Evolutionary conservation across 139 green algal species (phyloP), one percentile per base, ranked within the genome.

Genomic region (Edaphochlamys debaryana): DNA sequence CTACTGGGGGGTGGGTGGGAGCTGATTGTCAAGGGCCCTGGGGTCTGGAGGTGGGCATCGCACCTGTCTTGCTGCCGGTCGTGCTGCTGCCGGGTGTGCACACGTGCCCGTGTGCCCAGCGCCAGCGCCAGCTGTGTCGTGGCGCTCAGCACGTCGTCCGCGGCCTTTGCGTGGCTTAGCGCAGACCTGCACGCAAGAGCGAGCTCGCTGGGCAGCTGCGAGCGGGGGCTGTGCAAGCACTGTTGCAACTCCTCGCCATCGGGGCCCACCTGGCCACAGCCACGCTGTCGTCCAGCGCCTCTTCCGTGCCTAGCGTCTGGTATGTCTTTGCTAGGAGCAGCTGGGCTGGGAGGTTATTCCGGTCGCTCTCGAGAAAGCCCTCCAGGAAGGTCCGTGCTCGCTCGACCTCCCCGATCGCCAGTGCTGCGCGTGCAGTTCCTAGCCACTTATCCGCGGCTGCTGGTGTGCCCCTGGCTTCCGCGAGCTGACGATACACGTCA

Each of bases 11-110:
- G n/a, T n/a, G n/a, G n/a, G n/a, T n/a, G n/a, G n/a, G n/a, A n/a
- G n/a, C n/a, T n/a, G n/a, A n/a, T n/a, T n/a, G n/a, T n/a, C n/a
- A n/a, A n/a, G n/a, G n/a, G n/a, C n/a, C n/a, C n/a, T n/a, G n/a
- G n/a, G n/a, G n/a, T n/a, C n/a, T n/a, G n/a, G n/a, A n/a, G n/a
- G n/a, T n/a, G n/a, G n/a, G n/a, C n/a, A 27, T 36, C 69, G 9
- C 40, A 81, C 76, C 76, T 73, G 76, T 82, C 76, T 22, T 82
- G n/a, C 8, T 50, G 63, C 37, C 76, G 76, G 5, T 82, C 62
- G 23, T 66, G 4, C 45, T 82, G 76, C 34, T 82, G 76, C n/a
- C 76, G 63, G 3, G 63, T 64, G 42, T 72, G 63, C 41, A 82
- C 23, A 1, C 76, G 76, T 15, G 76, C 62, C 3, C 76, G 76